Base-by-base conservation (phyloP, 257 asterid genomes). In the Capsicum baccatum region DNA sequence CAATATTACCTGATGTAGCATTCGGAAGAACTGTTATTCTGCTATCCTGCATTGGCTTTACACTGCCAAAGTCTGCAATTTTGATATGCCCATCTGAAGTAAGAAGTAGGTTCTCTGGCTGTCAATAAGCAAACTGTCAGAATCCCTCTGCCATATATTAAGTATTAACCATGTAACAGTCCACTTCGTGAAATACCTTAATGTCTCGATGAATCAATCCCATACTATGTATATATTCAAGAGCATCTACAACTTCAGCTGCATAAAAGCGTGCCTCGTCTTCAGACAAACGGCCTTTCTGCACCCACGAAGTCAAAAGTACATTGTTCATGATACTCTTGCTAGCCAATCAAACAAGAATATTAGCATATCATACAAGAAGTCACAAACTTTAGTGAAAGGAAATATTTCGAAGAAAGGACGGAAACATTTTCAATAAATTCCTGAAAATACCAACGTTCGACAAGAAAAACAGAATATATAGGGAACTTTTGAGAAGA, bases 61-160 rank as follows among this genome's bases (percentile, higher is more conserved):
- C 99, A 56, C 99, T 97, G 74, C 99, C 99, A 86, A 97, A 97
- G 91, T 97, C 99, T n/a, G 98, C 99, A 89, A 97, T 91, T 87
- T 97, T 97, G 84, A 97, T 91, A 85, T 97, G 99, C 71, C 99
- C 99, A 83, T 95, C 99, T 17, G 90, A 69, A 80, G 94, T 92
- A 86, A 97, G 97, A 59, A 97, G 94, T 92, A 97, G 93, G 83
- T 97, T 97, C 90, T 97, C 99, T 19, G 99, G 99, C 98, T 97
- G 95, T 82, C 90, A 88, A 83, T 86, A 67, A 78, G 85, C 44
- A 81, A 89, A 87, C 82, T 80, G 39, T 88, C 71, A 94, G 91
- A 59, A 90, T 86, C 48, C 14, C 78, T 76, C 81, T 50, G 55
- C n/a, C 68, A 47, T 63, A 73, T 54, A 78, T 78, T 54, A 63